Evolutionary conservation across 2,329 filamentous ascomycete genomes (phyloP).

Genomic region (Alternaria sp.): DNA sequence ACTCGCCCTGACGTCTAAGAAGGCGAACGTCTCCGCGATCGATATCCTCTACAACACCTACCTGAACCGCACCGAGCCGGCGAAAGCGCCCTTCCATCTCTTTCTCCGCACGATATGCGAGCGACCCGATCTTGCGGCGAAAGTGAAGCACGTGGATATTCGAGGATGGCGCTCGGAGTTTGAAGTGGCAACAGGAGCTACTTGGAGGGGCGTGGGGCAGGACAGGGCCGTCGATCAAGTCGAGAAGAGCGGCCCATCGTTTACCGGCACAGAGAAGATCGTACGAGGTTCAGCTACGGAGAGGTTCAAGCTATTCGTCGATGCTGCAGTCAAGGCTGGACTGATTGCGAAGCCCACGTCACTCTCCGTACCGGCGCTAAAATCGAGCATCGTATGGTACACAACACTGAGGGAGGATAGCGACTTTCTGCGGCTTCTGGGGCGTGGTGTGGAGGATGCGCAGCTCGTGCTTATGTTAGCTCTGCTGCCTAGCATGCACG

Average conservation of each 20-base stretch:
- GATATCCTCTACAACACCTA: conserved; percentile 7
- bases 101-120: conserved; percentile 10
- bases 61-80: neutral
- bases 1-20: conserved; percentile 9
- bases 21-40: neutral
- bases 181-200: conserved; percentile 9
- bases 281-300: neutral
- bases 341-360: neutral
- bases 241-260: neutral
- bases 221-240: neutral
- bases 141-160: conserved; percentile 16
- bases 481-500: neutral
- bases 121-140: conserved; percentile 6
- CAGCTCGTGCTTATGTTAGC: conserved; percentile 5
- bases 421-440: conserved; percentile 8
- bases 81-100: conserved; percentile 6
- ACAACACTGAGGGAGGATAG: conserved; percentile 6
- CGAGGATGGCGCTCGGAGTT: conserved; percentile 23
- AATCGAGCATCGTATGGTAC: conserved; percentile 9
- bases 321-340: conserved; percentile 1
- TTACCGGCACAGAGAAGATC: neutral
- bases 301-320: conserved; percentile 1
- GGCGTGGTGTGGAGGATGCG: conserved; percentile 5
- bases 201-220: conserved; percentile 4
- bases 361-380: neutral